These are phyloP conservation scores for Carex arenaria DNA, from an alignment of 202 grass and related monocot species.

Conservation along the genomic window DNA sequence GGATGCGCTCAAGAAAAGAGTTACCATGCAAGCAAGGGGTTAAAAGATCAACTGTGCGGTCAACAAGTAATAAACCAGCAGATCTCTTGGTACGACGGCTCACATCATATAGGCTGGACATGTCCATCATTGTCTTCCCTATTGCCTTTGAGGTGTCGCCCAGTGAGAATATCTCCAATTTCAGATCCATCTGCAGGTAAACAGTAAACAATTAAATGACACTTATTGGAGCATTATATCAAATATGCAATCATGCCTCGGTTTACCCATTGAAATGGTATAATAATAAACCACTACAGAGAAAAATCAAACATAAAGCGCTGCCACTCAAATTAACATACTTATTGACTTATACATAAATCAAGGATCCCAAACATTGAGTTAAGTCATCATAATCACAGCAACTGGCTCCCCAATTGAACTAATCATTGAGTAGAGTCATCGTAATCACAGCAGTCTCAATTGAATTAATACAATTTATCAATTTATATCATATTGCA, in stretches of 20 bases:
- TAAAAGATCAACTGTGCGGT: conserved; percentile 90
- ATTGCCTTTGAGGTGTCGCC: conserved; percentile 83
- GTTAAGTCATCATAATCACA: not conserved
- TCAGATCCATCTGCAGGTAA: conserved; percentile 64
- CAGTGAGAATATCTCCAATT: conserved; percentile 94
- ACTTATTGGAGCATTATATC: not conserved
- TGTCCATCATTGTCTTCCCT: conserved; percentile 95
- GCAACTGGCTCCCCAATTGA: not conserved
- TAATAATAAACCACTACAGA: not conserved
- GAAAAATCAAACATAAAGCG: not conserved
- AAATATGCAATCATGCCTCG: not conserved
- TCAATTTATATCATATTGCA: not conserved
- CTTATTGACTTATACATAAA: not conserved
- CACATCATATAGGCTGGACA: conserved; percentile 98
- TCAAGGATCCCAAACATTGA: not conserved
- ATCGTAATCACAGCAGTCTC: not conserved
- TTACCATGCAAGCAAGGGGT: conserved; percentile 80
- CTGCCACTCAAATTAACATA: not conserved
- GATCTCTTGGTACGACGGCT: conserved; percentile 79
- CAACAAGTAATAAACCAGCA: conserved; percentile 80
- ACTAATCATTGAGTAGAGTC: not conserved
- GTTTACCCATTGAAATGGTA: not conserved
- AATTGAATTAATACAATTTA: not conserved
- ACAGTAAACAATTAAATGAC: not conserved
- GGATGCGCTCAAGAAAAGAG: conserved; percentile 81